A percentile compares a stretch with the other conserved stretches of the same genome.
Conservation (phyloP, 1,284 basidiomycete genomes). For the Austroboletus niveus region DNA sequence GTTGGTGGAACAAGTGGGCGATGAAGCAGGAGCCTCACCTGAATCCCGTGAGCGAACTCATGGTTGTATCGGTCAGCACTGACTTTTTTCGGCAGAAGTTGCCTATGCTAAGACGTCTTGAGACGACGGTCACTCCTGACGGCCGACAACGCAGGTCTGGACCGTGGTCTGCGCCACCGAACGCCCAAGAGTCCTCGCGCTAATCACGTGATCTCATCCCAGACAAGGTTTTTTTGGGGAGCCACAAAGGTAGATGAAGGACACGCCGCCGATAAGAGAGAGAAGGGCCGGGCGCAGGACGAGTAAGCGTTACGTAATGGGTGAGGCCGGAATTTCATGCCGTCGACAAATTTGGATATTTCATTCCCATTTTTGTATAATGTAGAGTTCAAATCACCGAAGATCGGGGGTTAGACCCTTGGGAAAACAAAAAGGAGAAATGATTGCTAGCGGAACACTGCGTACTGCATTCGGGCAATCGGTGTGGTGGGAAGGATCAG, state of each 20-base stretch:
- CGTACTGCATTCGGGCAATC: neutral
- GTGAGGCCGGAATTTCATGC: constrained; percentile 2
- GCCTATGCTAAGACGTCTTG: constrained; percentile 39
- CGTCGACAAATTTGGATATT: constrained; percentile 20
- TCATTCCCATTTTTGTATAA: constrained; percentile 16
- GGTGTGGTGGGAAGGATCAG: neutral
- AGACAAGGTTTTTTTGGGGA: constrained; percentile 13
- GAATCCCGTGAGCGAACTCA: constrained; percentile 22
- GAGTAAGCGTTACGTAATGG: constrained; percentile 11
- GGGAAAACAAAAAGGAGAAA: neutral
- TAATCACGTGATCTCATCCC: constrained; percentile 12
- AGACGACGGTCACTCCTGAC: constrained; percentile 48
- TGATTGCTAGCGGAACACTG: no score
- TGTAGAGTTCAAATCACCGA: constrained; percentile 12
- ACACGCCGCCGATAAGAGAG: constrained; percentile 4
- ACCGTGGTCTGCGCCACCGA: constrained; percentile 26
- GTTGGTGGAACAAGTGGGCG: constrained; percentile 61
- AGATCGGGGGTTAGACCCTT: constrained; percentile 12
- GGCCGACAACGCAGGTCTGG: constrained; percentile 34
- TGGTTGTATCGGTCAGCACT: constrained; percentile 11
- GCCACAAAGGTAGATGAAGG: constrained; percentile 8
- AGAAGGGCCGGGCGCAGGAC: constrained; percentile 4
- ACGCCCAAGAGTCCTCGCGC: constrained; percentile 12
- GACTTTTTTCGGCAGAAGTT: constrained; percentile 28
- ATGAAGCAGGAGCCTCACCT: constrained; percentile 23